phyloP scores from a whole-genome alignment of 108 stramenopile species.

The Epithemia pelagica region DNA sequence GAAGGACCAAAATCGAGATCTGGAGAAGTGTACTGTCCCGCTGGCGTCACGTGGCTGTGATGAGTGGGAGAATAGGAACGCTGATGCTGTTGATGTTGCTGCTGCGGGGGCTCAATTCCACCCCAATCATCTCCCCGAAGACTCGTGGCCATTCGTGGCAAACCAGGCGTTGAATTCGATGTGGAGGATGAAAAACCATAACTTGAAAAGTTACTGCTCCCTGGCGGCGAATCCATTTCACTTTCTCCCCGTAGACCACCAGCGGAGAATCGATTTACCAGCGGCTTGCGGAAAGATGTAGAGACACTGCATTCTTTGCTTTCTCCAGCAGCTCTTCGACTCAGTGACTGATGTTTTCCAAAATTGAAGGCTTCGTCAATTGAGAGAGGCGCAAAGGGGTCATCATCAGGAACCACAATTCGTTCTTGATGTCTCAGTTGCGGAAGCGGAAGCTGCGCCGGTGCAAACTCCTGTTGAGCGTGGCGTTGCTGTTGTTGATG shows the following conservation, averaged over 20 bases:
- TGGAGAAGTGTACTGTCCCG: too few species aligned
- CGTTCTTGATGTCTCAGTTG: neutral
- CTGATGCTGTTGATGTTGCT: neutral
- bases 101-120: too few species aligned
- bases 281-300: neutral
- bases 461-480: neutral
- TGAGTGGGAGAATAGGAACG: neutral
- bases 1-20: too few species aligned
- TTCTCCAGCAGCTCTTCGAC: neutral
- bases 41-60: too few species aligned
- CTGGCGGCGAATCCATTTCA: neutral
- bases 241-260: neutral
- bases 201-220: too few species aligned
- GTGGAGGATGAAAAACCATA: too few species aligned
- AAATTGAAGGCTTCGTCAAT: neutral
- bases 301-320: neutral
- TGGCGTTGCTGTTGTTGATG: too few species aligned
- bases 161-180: too few species aligned
- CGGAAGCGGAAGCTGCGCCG: neutral
- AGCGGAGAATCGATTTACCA: neutral
- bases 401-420: neutral
- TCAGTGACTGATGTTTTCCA: neutral
- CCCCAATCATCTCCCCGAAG: too few species aligned
- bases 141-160: too few species aligned
- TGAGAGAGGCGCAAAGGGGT: constrained; percentile 1